These are phyloP conservation scores for Leptographium radiaticola DNA, from an alignment of 2,329 filamentous ascomycete genomes.

Conservation along the genomic window DNA sequence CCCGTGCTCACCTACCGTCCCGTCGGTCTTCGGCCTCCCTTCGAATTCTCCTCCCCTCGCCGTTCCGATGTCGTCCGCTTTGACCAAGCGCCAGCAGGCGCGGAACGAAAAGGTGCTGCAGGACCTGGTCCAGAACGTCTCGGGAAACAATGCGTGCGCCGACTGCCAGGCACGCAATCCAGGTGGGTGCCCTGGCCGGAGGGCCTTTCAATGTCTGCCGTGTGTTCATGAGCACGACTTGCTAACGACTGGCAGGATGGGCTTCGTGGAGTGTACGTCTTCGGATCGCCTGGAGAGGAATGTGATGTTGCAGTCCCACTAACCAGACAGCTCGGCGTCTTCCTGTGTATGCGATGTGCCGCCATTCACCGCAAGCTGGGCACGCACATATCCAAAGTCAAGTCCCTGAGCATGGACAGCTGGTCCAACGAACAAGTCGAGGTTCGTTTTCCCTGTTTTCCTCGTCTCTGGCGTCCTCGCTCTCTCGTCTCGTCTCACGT, in stretches of 20 bases:
- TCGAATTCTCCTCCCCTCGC: not conserved
- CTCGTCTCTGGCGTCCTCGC: not conserved
- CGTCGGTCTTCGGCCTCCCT: not conserved
- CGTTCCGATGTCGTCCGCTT: conserved; percentile 40
- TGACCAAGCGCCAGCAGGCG: conserved; percentile 95
- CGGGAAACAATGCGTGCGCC: conserved; percentile 87
- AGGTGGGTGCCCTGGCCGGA: conserved; percentile 41
- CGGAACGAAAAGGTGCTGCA: conserved; percentile 89
- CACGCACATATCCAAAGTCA: conserved; percentile 97
- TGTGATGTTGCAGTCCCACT: not conserved
- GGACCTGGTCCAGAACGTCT: conserved; percentile 68
- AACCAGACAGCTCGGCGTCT: conserved; percentile 63
- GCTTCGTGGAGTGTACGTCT: conserved; percentile 84
- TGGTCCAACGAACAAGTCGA: conserved; percentile 96
- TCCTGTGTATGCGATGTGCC: conserved; percentile 95
- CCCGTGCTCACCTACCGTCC: not conserved
- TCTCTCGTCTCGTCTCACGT: not conserved
- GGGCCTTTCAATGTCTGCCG: not conserved
- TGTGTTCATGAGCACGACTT: not conserved
- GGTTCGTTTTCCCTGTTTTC: conserved; percentile 36
- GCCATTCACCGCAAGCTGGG: conserved; percentile 91
- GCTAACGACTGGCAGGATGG: conserved; percentile 51
- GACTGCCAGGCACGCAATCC: conserved; percentile 88
- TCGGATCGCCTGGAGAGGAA: not conserved
- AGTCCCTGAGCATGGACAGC: conserved; percentile 95